Percentiles rank a stretch among this genome's conserved stretches.
These are phyloP conservation scores for Tolypocladium endophyticum DNA, from an alignment of 2,329 filamentous ascomycete genomes.

Conservation along the genomic window DNA sequence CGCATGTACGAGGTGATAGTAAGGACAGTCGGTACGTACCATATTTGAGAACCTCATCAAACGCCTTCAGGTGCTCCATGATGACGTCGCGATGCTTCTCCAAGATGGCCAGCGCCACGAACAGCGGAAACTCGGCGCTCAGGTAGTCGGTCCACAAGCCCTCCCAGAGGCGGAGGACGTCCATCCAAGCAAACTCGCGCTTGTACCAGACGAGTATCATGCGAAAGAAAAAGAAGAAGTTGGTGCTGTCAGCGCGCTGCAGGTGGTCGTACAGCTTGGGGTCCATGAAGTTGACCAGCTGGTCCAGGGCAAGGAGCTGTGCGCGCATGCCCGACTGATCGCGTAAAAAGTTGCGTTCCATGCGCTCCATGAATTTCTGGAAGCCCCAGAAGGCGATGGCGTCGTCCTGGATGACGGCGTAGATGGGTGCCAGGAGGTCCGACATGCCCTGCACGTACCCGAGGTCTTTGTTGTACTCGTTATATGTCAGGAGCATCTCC, in stretches of 20 bases:
- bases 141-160: slow-evolving; percentile 86
- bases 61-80: slow-evolving; percentile 85
- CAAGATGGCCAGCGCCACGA: slow-evolving; percentile 84
- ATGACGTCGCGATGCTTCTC: slow-evolving; percentile 96
- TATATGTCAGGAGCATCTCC: slow-evolving; percentile 97
- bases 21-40: slow-evolving; percentile 38
- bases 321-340: slow-evolving; percentile 94
- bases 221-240: slow-evolving; percentile 99
- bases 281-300: slow-evolving; percentile 94
- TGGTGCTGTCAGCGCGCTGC: slow-evolving; percentile 83
- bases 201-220: slow-evolving; percentile 99
- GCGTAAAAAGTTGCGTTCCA: slow-evolving; percentile 93
- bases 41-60: slow-evolving; percentile 97
- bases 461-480: slow-evolving; percentile 91
- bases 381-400: slow-evolving; percentile 96
- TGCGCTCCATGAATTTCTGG: slow-evolving; percentile 90
- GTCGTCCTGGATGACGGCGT: slow-evolving; percentile 95
- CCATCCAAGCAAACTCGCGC: slow-evolving; percentile 84
- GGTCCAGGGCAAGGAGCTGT: slow-evolving; percentile 83
- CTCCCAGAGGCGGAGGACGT: slow-evolving; percentile 86
- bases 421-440: slow-evolving; percentile 88
- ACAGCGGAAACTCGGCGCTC: slow-evolving; percentile 85
- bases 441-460: slow-evolving; percentile 99
- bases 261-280: slow-evolving; percentile 88
- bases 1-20: not conserved